Evolutionary conservation across 768 basidiomycete species (phyloP), one percentile per base, ranked within the genome.

Genomic region (Boletus huronensis): DNA sequence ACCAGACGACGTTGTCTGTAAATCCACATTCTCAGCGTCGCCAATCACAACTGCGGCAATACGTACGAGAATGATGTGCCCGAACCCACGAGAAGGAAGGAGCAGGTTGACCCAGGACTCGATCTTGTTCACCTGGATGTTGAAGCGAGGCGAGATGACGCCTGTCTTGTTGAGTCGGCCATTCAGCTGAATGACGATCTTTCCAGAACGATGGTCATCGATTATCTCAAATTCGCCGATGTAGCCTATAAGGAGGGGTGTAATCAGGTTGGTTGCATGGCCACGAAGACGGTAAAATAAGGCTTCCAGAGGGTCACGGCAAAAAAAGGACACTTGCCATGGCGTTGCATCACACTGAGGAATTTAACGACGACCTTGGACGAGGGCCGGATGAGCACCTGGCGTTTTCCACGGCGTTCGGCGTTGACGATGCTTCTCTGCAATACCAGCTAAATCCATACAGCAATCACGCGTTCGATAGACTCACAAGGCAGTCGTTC

Each of bases 401-500:
- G 97, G 68, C 97, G 93, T 82, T 99, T 99, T 69, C 97, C 97
- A 70, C 94, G 91, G 72, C 93, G 93, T 81, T 98, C 97, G 70
- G 97, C 97, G 64, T 99, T 99, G 86, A 97, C 93, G 64, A 98
- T 97, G 84, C 91, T 96, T 85, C 96, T 98, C 84, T 88, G 72
- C 1, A 35, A 58, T 25, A 16, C 29, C 43, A 32, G 54, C 48
- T 55, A 53, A 58, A 40, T 25, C 26, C 40, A 44, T 19, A 13
- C 29, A 47, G 3, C 25, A 6, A 21, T 28, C 26, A n/a, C 23
- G 47, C 31, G 34, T 23, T 35, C 25, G 5, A 26, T 25, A 21
- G 53, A 69, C 74, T 68, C 63, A 76, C 78, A 53, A 78, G 71
- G 68, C 77, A 90, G 82, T 82, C 82, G 79, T 90, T 83, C 59